Evolutionary conservation across 371 early-diverging fungal genomes (phyloP).

Genomic region (Capillidium rhysosporum): DNA sequence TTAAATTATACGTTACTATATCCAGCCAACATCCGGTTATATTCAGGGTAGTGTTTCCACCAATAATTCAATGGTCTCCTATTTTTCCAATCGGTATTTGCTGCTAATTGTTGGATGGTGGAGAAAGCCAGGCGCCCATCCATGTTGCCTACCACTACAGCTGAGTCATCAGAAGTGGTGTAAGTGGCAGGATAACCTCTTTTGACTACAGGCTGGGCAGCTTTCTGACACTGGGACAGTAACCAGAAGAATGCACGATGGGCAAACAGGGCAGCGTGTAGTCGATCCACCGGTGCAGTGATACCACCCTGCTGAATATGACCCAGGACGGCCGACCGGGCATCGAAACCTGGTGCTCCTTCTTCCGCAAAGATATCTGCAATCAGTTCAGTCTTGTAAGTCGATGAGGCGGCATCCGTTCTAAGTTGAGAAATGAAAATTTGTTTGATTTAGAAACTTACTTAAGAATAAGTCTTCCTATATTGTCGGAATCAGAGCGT

Average conservation of each 20-base stretch:
- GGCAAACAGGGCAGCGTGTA: constrained; percentile 75
- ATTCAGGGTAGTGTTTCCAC: constrained; percentile 3
- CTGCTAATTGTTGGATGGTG: not conserved
- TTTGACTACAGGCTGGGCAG: not conserved
- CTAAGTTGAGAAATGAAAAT: constrained; percentile 25
- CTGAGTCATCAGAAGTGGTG: constrained; percentile 31
- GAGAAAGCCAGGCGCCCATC: constrained; percentile 47
- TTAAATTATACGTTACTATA: not conserved
- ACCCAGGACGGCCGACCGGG: constrained; percentile 83
- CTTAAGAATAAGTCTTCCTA: constrained; percentile 8
- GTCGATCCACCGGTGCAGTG: constrained; percentile 91
- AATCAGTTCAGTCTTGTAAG: constrained; percentile 83
- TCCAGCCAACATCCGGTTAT: constrained; percentile 1
- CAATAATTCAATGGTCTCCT: constrained; percentile 3
- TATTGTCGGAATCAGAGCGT: constrained; percentile 52
- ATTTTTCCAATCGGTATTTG: constrained; percentile 4
- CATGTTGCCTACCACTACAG: constrained; percentile 63
- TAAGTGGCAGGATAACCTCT: constrained; percentile 25
- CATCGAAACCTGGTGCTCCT: constrained; percentile 77
- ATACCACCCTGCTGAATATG: constrained; percentile 94
- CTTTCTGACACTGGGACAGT: constrained; percentile 18
- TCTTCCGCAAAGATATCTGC: constrained; percentile 79
- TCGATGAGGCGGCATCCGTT: constrained; percentile 61
- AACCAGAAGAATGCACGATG: constrained; percentile 39
- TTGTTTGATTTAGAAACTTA: not conserved